These are phyloP conservation scores for Sungouiozyma intestinalis DNA, from an alignment of 805 yeast genomes.

Conservation along the genomic window DNA sequence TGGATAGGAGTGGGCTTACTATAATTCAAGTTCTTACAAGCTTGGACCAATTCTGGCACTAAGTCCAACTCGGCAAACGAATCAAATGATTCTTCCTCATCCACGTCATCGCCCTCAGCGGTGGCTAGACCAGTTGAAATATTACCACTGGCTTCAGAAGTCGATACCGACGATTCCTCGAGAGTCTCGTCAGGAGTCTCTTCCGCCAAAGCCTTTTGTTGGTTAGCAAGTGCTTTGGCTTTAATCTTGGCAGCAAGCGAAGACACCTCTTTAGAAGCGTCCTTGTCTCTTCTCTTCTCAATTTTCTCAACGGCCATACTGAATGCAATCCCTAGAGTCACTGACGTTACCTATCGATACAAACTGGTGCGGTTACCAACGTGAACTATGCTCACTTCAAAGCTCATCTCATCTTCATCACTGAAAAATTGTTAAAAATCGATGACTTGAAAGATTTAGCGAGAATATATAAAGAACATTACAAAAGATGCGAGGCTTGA, in stretches of 20 bases:
- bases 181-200: constrained; percentile 1
- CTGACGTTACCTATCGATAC: no score
- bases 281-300: constrained; percentile 4
- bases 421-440: neutral
- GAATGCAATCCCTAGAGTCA: no score
- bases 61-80: constrained; percentile 50
- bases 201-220: constrained; percentile 10
- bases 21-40: constrained; percentile 66
- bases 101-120: constrained; percentile 9
- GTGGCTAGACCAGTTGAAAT: neutral
- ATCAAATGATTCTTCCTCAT: constrained; percentile 21
- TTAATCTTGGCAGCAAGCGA: constrained; percentile 50
- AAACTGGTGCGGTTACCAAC: no score
- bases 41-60: constrained; percentile 70
- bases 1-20: constrained; percentile 90
- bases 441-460: neutral
- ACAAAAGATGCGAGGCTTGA: neutral
- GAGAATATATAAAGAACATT: neutral
- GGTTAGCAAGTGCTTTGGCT: constrained; percentile 31
- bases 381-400: neutral
- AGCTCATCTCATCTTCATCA: constrained; percentile 7
- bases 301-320: constrained; percentile 8
- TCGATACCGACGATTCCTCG: constrained; percentile 1
- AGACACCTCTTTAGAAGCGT: constrained; percentile 22
- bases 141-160: constrained; percentile 6